Base-by-base conservation (phyloP, 805 yeast species). In the Metschnikowia hibisci region DNA sequence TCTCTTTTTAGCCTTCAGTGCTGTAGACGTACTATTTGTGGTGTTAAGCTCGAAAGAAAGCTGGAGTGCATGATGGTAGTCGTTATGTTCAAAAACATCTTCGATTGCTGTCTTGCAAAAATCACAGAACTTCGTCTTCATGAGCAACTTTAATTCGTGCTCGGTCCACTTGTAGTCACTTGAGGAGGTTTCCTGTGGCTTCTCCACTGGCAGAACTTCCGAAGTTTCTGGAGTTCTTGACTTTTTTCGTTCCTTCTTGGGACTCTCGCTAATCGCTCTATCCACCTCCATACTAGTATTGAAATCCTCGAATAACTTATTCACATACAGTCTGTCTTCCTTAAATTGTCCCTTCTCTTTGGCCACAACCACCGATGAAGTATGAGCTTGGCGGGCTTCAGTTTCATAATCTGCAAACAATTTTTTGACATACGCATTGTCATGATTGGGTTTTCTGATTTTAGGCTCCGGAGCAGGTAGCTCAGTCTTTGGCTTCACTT, bases 51-150 rank as follows among this genome's bases (percentile, higher is more conserved):
- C 64, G 42, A 69, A 67, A 1, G 80, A 76, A 6, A 80, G 58
- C 15, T 73, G 74, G 37, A 71, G 43, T 0, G 84, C 84, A 33
- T 67, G 55, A 50, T 80, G 84, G 47, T 59, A 78, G 55, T 80
- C 85, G 33, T 63, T 62, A 54, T 80, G 85, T 46, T 80, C 84
- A 13, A 59, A 53, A 2, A 59, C 62, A 46, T 68, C 67, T 1
- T 53, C 58, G 3, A 68, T 55, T 3, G 26, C 33, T 3, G 44
- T 38, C 10, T 58, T 48, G 47, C 75, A 69, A 13, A 44, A 40
- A 1, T 53, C 41, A 43, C 74, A 69, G 16, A 39, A 45, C n/a
- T 55, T 52, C 7, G 44, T 48, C 8, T 45, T 41, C 15, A 56
- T 47, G 16, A 64, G 43, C 5, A 48, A 47, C 9, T 52, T 47